Percentiles rank a stretch among this genome's conserved stretches.
phyloP scores from a whole-genome alignment of 176 grass and related monocot species.

The Juncus inflexus region DNA sequence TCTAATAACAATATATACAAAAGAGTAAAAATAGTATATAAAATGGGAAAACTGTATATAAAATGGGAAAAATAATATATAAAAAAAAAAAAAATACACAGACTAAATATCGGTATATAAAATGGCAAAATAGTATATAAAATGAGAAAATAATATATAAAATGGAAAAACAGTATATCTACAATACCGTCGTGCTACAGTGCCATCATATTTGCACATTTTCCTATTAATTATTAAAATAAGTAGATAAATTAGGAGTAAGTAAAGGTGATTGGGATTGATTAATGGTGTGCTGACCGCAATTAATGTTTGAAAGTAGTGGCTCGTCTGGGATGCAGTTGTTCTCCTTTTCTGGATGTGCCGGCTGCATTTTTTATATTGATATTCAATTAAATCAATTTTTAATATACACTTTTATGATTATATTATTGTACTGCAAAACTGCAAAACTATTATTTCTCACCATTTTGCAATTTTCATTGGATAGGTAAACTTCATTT shows the following conservation, averaged over 20 bases:
- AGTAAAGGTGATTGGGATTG: too few species aligned
- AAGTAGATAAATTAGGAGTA: too few species aligned
- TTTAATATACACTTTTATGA: too few species aligned
- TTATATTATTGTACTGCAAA: slow-evolving; percentile 38
- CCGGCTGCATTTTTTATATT: slow-evolving; percentile 39
- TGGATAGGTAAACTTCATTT: neutral
- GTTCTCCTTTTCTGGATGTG: slow-evolving; percentile 65
- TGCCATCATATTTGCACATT: too few species aligned
- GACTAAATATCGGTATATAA: too few species aligned
- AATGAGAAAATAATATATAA: slow-evolving; percentile 24
- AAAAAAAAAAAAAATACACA: too few species aligned
- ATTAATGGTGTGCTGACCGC: slow-evolving; percentile 44
- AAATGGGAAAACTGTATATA: too few species aligned
- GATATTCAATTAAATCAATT: too few species aligned
- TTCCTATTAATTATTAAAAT: too few species aligned
- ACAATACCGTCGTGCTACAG: too few species aligned
- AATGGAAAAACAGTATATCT: too few species aligned
- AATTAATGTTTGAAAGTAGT: slow-evolving; percentile 97
- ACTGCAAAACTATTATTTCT: slow-evolving; percentile 60
- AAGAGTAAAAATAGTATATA: neutral
- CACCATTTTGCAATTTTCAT: neutral
- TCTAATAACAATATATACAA: too few species aligned
- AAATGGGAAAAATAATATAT: neutral
- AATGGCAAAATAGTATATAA: neutral
- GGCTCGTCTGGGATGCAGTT: slow-evolving; percentile 99